phyloP scores from a whole-genome alignment of 495 filamentous ascomycete genomes.

The Penicillium robsamsonii region DNA sequence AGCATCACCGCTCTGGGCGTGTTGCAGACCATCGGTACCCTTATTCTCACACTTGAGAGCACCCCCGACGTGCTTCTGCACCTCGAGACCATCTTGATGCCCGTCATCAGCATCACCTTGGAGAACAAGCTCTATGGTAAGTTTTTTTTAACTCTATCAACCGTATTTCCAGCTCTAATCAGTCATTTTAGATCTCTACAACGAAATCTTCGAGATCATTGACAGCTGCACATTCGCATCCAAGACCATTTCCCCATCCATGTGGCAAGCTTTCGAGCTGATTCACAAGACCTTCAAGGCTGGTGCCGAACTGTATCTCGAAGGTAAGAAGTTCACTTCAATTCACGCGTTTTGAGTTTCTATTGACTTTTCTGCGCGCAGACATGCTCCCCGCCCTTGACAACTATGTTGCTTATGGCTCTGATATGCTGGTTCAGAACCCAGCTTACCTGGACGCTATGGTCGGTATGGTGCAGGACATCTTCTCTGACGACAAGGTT shows the following conservation, averaged over 20 bases:
- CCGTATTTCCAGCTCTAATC: slow-evolving; percentile 17
- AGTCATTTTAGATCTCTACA: slow-evolving; percentile 67
- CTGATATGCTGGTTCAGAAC: slow-evolving; percentile 72
- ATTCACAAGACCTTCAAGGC: slow-evolving; percentile 97
- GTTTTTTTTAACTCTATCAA: slow-evolving; percentile 3
- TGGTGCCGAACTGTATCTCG: slow-evolving; percentile 94
- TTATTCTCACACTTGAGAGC: slow-evolving; percentile 95
- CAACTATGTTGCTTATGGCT: slow-evolving; percentile 93
- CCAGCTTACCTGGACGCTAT: slow-evolving; percentile 83
- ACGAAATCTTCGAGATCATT: slow-evolving; percentile 98
- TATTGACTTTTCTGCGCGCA: slow-evolving; percentile 8
- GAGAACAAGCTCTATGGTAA: slow-evolving; percentile 92
- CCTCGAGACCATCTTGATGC: slow-evolving; percentile 93
- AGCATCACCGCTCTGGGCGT: slow-evolving; percentile 96
- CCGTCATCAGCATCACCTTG: slow-evolving; percentile 90
- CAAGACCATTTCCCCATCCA: slow-evolving; percentile 88
- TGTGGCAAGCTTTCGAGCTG: slow-evolving; percentile 97
- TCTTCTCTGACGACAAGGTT: slow-evolving; percentile 81
- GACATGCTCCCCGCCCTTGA: slow-evolving; percentile 98
- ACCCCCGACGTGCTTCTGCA: slow-evolving; percentile 92
- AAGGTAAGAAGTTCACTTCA: slow-evolving; percentile 36
- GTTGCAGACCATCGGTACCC: slow-evolving; percentile 93
- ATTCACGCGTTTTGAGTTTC: neutral
- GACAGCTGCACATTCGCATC: slow-evolving; percentile 99
- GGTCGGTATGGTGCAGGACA: slow-evolving; percentile 75